Evolutionary conservation across 2,329 filamentous ascomycete species (phyloP).

Genomic region (Monosporascus sp.): DNA sequence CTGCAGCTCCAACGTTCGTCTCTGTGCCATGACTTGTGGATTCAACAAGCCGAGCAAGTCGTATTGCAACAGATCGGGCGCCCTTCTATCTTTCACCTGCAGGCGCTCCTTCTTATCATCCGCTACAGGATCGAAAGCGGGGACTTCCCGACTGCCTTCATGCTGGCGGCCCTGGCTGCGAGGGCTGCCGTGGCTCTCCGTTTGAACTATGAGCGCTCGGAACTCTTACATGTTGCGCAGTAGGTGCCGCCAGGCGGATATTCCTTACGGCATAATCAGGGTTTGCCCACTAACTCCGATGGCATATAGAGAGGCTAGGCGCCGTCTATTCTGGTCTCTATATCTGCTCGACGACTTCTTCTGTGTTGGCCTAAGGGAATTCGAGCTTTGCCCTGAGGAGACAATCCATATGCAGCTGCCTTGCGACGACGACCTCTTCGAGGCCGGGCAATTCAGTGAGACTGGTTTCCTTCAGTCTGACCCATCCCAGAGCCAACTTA

Average conservation of each 20-base stretch:
- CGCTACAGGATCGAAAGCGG: conserved; percentile 28
- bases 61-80: conserved; percentile 27
- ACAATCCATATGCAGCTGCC: conserved; percentile 34
- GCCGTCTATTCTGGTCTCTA: conserved; percentile 35
- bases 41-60: conserved; percentile 25
- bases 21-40: conserved; percentile 22
- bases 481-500: conserved; percentile 6
- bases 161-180: conserved; percentile 30
- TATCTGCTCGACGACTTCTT: conserved; percentile 36
- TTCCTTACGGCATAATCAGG: background rate
- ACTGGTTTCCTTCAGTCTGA: conserved; percentile 18
- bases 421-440: conserved; percentile 29
- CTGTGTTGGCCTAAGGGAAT: conserved; percentile 36
- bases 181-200: conserved; percentile 33
- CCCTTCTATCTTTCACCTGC: conserved; percentile 28
- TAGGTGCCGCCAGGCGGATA: background rate
- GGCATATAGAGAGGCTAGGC: conserved; percentile 25
- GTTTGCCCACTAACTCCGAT: background rate
- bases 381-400: conserved; percentile 34
- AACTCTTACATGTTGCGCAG: conserved; percentile 28
- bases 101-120: conserved; percentile 26
- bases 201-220: conserved; percentile 33
- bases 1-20: conserved; percentile 22
- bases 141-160: conserved; percentile 29
- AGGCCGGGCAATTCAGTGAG: conserved; percentile 15